Evolutionary conservation across 805 yeast genomes (phyloP), one percentile per base, ranked within the genome.

Genomic region (Blastobotrys parvus): DNA sequence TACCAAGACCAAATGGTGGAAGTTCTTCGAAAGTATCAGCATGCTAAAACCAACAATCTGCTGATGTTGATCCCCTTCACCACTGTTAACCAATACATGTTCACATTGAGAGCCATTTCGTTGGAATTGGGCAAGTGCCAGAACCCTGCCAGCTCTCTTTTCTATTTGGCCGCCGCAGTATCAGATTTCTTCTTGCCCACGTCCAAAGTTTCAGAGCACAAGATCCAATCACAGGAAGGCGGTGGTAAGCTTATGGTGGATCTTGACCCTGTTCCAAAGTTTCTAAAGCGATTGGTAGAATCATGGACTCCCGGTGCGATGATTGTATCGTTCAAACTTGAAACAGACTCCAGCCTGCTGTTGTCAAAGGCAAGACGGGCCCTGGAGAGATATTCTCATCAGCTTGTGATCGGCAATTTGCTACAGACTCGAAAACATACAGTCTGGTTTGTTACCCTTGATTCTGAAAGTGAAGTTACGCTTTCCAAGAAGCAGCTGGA

Each of bases 111-210:
- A 49, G 64, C 77, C 30, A 68, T 85, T 7, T 80, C 92, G 1
- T 71, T 72, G 48, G 68, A 71, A 35, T 61, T 90, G 56, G 82
- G 78, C 2, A 61, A 43, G 30, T 4, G 25, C 13, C 19, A 38
- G 29, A 17, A 39, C 43, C 34, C 42, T 71, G 3, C 67, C 66
- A 43, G 25, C 21, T 85, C 88, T 0, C 60, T 92, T 33, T 86
- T 90, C 59, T 92, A 82, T 59, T 69, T 92, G 42, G 98, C 98
- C 0, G 97, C 98, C 6, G 98, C 98, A 0, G 99, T 92, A 0
- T 85, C 95, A 5, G 99, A 92, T 60, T 92, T 92, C 63, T 92
- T 89, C 65, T 71, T 92, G 34, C 98, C 98, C 1, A 75, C 75
- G 35, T 79, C 89, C 1, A 72, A 85, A 50, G 69, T 88, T 54